Percentiles rank a stretch among this genome's conserved stretches.
phyloP scores from a whole-genome alignment of 2,329 filamentous ascomycete species.

The Helminthosporium solani region DNA sequence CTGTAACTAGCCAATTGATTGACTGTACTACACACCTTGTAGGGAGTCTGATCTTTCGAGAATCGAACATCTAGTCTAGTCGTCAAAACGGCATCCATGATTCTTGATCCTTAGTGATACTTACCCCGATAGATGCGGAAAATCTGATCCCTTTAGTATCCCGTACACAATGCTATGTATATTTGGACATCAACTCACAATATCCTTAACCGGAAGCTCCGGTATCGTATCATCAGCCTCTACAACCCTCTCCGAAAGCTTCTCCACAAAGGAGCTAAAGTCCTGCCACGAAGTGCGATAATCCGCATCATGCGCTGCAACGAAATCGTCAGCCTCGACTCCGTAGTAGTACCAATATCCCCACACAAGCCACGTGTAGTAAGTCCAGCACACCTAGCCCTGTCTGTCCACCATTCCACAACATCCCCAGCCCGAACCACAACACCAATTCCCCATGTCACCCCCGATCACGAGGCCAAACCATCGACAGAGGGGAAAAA shows the following conservation, averaged over 20 bases:
- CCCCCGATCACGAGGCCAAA: too few species aligned
- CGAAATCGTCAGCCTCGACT: conserved; percentile 14
- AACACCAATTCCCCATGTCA: too few species aligned
- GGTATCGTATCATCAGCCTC: conserved; percentile 79
- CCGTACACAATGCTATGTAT: background rate
- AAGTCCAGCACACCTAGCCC: too few species aligned
- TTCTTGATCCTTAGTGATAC: background rate
- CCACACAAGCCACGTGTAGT: too few species aligned
- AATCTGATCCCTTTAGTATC: conserved; percentile 49
- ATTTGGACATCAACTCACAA: conserved; percentile 51
- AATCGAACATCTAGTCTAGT: conserved; percentile 68
- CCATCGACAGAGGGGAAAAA: too few species aligned
- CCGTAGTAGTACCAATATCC: too few species aligned
- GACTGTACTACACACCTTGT: conserved; percentile 65
- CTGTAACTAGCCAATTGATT: too few species aligned
- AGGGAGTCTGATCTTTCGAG: conserved; percentile 79
- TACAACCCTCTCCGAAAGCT: conserved; percentile 67
- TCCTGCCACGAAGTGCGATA: conserved; percentile 77
- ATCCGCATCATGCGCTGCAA: conserved; percentile 72
- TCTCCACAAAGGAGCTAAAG: conserved; percentile 76
- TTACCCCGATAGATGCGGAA: conserved; percentile 75
- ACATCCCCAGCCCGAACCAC: too few species aligned
- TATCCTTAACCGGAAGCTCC: conserved; percentile 80
- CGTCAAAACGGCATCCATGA: conserved; percentile 1
- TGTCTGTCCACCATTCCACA: too few species aligned